Evolutionary conservation across 2,329 filamentous ascomycete species (phyloP), one percentile per base, ranked within the genome.

Genomic region (Penicillium sp.): DNA sequence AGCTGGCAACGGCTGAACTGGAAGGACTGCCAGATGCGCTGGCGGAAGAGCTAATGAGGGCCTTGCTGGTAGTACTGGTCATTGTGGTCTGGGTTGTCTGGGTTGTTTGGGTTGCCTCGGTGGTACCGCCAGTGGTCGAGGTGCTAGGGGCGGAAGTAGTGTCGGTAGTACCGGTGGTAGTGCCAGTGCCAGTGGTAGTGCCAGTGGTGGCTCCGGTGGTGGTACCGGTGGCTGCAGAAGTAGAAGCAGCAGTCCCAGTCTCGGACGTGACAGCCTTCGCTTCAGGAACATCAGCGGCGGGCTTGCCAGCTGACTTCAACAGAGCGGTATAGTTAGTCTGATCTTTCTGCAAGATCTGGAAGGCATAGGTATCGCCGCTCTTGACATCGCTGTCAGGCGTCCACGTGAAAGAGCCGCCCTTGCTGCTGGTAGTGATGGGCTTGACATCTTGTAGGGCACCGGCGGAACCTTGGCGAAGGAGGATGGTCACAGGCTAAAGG

Each of bases 11-110:
- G 5, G 54, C 53, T 27, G 65, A 70, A 44, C 64, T 60, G 9
- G 67, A 69, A 11, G 63, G 59, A 33, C 60, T 61, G 7, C 53
- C 59, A 15, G 56, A 57, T 15, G 53, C 27, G 21, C 6, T 29
- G 4, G 49, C 60, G 36, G 64, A 65, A 34, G 70, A 70, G 41
- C 67, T 66, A 46, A 67, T 69, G 34, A 71, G 66, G 50, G 89
- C 78, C 34, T 85, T 85, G 51, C 89, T 71, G 43, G 86, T 84
- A 8, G 86, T 86, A 27, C 86, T 86, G 48, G 88, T 70, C 44
- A 27, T 47, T n/a, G 55, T 60, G 44, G 61, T 55, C 19, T 60
- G 49, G 23, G 60, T 64, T 40, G 61, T 55, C 19, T 60, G 49
- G 23, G 60, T 64, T 40, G 64, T 53, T 16, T 51, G 49, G 9